A percentile compares a stretch with the other conserved stretches of the same genome.
Conservation (phyloP, 331 rosid species). For the Malus hybrid region DNA sequence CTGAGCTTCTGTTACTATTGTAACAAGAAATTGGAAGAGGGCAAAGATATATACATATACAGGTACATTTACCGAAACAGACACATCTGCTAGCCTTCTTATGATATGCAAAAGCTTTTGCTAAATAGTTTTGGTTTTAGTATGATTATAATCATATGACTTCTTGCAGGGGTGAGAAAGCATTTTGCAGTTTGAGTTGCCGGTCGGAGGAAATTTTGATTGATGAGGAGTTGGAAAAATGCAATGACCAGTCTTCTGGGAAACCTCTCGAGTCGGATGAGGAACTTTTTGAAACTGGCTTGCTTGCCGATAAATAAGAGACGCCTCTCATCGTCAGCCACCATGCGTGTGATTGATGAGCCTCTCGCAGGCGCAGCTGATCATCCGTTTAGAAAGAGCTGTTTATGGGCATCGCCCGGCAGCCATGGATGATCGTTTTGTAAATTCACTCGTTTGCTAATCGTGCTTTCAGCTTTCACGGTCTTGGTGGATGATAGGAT, state of each 20-base stretch:
- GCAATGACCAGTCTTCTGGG: conserved; percentile 19
- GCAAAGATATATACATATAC: conserved; percentile 80
- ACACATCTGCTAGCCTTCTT: background rate
- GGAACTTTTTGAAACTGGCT: conserved; percentile 36
- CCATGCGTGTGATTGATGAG: conserved; percentile 20
- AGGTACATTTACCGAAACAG: conserved; percentile 33
- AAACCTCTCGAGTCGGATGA: conserved; percentile 26
- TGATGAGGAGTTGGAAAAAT: conserved; percentile 59
- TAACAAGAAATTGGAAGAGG: conserved; percentile 65
- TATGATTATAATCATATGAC: conserved; percentile 4
- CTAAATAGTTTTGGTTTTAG: background rate
- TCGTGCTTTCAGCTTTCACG: conserved; percentile 36
- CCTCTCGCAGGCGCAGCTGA: conserved; percentile 34
- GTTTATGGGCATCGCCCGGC: conserved; percentile 60
- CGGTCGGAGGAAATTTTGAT: conserved; percentile 63
- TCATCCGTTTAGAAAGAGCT: conserved; percentile 67
- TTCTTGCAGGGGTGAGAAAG: conserved; percentile 72
- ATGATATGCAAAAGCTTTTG: background rate
- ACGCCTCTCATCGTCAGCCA: conserved; percentile 6
- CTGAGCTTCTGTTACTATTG: conserved; percentile 73
- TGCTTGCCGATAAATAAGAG: conserved; percentile 34
- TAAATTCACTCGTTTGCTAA: conserved; percentile 59
- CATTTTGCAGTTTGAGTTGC: conserved; percentile 80
- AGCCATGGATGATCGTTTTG: conserved; percentile 96
- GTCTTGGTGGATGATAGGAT: conserved; percentile 39